Evolutionary conservation across 2,329 filamentous ascomycete species (phyloP), one percentile per base, ranked within the genome.

Genomic region (Ophiocordyceps camponoti-saundersi): DNA sequence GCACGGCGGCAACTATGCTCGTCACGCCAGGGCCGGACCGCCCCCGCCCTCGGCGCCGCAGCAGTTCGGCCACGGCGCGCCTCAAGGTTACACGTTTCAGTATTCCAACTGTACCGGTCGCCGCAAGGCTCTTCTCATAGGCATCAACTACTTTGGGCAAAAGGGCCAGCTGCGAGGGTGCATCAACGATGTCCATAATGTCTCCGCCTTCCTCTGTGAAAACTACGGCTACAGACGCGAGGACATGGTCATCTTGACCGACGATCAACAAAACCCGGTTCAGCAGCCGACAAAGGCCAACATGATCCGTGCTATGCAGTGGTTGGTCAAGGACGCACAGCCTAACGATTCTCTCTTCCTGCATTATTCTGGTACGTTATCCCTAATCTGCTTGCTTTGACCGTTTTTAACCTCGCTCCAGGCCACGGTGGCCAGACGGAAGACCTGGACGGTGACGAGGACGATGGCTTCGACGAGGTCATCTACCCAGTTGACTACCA

Each of bases 141-240:
- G 83, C 46, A 85, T 88, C 70, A 88, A 88, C 69, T 88, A 88
- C 67, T 82, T 86, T 55, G 77, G 79, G 46, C 79, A 84, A 58
- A 65, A 78, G 21, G 82, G 77, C 44, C 80, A 85, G 68, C 73
- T 88, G 46, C 71, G 78, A 49, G 83, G 83, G 42, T 88, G 83
- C 63, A 85, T 88, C 71, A 88, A 88, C 64, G 83, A 88, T 60
- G 80, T 83, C 32, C 79, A 81, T 65, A 88, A 88, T 59, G 75
- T 88, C 63, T 85, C 80, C 30, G 65, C 66, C 47, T 88, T 85
- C 61, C 65, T 88, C 50, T 78, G 80, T 53, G 71, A 80, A 59
- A 69, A 70, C 49, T 81, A 83, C 57, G 71, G 74, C 45, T 88
- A 87, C 64, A 81, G 79, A 69, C 70, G 79, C 50, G 82, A 88